These are phyloP conservation scores for Aureobasidium sp. DNA, from an alignment of 2,329 filamentous ascomycete species.

Conservation along the genomic window DNA sequence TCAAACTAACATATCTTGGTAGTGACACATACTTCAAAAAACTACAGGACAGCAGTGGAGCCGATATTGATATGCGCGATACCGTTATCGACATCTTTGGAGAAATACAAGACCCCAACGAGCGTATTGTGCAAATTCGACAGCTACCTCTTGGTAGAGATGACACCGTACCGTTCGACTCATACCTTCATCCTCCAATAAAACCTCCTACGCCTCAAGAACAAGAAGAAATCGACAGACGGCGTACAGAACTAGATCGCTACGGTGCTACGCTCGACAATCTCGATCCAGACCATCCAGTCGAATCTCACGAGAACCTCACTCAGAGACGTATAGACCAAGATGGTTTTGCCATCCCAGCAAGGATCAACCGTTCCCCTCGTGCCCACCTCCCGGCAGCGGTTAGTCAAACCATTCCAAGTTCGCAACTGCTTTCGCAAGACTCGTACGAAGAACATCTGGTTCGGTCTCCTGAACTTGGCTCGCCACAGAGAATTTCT, in stretches of 20 bases:
- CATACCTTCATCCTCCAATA: slow-evolving; percentile 21
- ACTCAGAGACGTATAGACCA: not conserved
- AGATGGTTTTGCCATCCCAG: slow-evolving; percentile 14
- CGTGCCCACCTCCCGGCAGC: not conserved
- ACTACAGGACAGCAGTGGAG: slow-evolving; percentile 30
- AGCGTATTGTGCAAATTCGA: slow-evolving; percentile 28
- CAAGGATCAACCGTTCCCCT: not conserved
- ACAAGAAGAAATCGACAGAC: slow-evolving; percentile 22
- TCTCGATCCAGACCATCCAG: slow-evolving; percentile 23
- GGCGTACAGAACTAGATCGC: slow-evolving; percentile 21
- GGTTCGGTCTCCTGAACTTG: slow-evolving; percentile 4
- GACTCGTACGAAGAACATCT: slow-evolving; percentile 9
- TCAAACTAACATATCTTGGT: slow-evolving; percentile 19
- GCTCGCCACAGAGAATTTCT: not conserved
- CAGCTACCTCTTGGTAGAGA: slow-evolving; percentile 26
- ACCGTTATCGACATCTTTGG: slow-evolving; percentile 30
- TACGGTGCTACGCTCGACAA: slow-evolving; percentile 18
- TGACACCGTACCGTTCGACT: slow-evolving; percentile 27
- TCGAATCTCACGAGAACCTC: slow-evolving; percentile 21
- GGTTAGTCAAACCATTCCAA: not conserved
- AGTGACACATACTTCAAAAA: slow-evolving; percentile 31
- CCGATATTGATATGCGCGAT: slow-evolving; percentile 31
- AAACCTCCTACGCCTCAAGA: not conserved
- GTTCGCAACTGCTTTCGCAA: not conserved
- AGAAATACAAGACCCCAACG: slow-evolving; percentile 23